Evolutionary conservation across 164 flowering plant genomes (phyloP).

Genomic region (Tetracentron sinense): DNA sequence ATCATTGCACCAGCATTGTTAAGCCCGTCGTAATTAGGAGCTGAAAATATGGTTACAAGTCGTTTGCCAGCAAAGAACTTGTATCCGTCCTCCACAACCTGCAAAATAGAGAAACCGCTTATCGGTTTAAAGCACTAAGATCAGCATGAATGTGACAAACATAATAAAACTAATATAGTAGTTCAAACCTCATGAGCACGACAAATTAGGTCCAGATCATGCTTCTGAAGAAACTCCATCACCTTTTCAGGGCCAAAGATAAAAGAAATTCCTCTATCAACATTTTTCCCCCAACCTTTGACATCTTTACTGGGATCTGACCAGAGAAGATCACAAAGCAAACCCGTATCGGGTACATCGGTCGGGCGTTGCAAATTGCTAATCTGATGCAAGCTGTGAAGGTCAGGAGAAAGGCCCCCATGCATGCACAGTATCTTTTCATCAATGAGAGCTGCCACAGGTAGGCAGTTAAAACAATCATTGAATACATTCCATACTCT

Average conservation of each 20-base stretch:
- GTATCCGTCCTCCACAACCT: constrained; percentile 35
- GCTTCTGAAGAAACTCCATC: constrained; percentile 44
- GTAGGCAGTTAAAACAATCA: constrained; percentile 48
- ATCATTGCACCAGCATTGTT: constrained; percentile 94
- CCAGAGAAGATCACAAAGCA: constrained; percentile 61
- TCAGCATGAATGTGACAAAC: neutral
- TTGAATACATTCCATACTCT: constrained; percentile 46
- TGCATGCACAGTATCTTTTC: constrained; percentile 60
- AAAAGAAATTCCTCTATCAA: constrained; percentile 52
- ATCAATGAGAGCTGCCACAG: too few relatives aligned
- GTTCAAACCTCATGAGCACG: constrained; percentile 49
- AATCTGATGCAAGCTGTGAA: constrained; percentile 40
- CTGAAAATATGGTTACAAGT: constrained; percentile 89
- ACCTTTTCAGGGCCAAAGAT: constrained; percentile 55
- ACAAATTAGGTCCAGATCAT: constrained; percentile 52
- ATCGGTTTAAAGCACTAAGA: neutral
- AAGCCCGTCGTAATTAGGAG: constrained; percentile 87
- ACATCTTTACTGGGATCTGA: constrained; percentile 49
- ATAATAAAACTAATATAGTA: neutral
- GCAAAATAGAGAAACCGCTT: neutral
- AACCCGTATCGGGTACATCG: constrained; percentile 49
- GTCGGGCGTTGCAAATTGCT: constrained; percentile 45
- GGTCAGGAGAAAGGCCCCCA: constrained; percentile 56
- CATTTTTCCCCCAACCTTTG: constrained; percentile 50
- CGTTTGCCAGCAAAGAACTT: constrained; percentile 53